Evolutionary conservation across 2,329 filamentous ascomycete species (phyloP), one percentile per base, ranked within the genome.

Genomic region (Blastomyces gilchristii): DNA sequence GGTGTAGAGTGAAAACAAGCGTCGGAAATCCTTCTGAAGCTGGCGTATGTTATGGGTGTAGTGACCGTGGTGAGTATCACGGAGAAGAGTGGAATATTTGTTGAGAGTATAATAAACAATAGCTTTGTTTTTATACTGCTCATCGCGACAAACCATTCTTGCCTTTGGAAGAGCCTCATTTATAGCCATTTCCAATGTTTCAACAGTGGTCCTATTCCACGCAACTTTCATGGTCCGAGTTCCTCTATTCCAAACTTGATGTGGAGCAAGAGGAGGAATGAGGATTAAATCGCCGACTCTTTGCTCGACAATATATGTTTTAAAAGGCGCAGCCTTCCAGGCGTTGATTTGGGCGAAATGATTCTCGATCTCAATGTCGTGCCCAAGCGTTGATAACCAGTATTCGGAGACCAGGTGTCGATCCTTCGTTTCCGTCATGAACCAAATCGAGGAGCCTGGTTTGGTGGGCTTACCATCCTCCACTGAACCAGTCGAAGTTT

Each of bases 81-180:
- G 78, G 65, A 88, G 77, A 37, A 84, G 73, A 6, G 74, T 74
- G 1, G 82, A 83, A 72, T 97, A 97, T 70, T 91, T 94, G 12
- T 87, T 79, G 3, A 97, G 80, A 0, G 91, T 90, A 72, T 87
- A 96, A 74, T 92, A 96, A 54, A 97, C 82, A 63, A 97, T 97
- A 5, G 92, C 90, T 74, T 97, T 97, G 78, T 96, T 97, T 74
- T 97, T 97, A 80, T 99, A 99, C 74, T 97, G 93, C 73, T 99
- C 94, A 68, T 99, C 94, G 47, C 94, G 88, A 72, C 94, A 97
- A 2, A 97, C 93, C 68, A 97, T 84, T 14, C 91, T 85, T 11
- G 92, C 90, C 69, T 91, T 91, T 0, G 92, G 91, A 2, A 99
- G 81, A 0, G 93, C 91, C 77, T 97, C 94, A 64, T 86, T 83